These are phyloP conservation scores for Penicillium griseofulvum DNA, from an alignment of 2,329 filamentous ascomycete species.

Conservation along the genomic window DNA sequence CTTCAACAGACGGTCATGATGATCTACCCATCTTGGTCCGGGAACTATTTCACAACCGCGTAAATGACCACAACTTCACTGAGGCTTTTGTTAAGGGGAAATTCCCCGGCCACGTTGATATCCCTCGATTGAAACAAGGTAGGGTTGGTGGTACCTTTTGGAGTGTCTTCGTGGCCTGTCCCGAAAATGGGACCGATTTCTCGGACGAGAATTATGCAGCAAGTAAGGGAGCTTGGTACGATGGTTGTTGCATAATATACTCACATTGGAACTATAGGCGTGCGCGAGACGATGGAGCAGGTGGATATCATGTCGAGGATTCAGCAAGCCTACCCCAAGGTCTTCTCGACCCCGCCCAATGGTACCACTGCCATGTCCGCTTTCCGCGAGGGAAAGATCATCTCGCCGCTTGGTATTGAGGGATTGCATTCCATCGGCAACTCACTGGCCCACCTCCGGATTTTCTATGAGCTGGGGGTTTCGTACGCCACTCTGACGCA, in stretches of 20 bases:
- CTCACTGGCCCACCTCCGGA: slow-evolving; percentile 63
- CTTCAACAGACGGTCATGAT: slow-evolving; percentile 73
- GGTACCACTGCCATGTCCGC: slow-evolving; percentile 61
- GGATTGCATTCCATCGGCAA: slow-evolving; percentile 94
- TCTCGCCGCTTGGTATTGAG: slow-evolving; percentile 78
- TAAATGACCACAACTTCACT: slow-evolving; percentile 73
- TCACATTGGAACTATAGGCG: slow-evolving; percentile 18
- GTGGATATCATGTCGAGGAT: slow-evolving; percentile 38
- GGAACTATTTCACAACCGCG: slow-evolving; percentile 67
- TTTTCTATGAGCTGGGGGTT: slow-evolving; percentile 74
- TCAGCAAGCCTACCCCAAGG: slow-evolving; percentile 32
- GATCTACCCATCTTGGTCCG: slow-evolving; percentile 78
- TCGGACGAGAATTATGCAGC: slow-evolving; percentile 68
- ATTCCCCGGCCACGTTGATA: slow-evolving; percentile 70
- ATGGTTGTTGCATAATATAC: background rate
- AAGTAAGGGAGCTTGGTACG: slow-evolving; percentile 49
- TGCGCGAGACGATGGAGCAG: slow-evolving; percentile 36
- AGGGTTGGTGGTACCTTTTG: slow-evolving; percentile 78
- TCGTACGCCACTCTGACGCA: slow-evolving; percentile 87
- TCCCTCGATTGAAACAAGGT: slow-evolving; percentile 70
- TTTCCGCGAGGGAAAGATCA: slow-evolving; percentile 62
- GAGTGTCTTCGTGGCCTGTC: slow-evolving; percentile 81
- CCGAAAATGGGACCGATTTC: slow-evolving; percentile 68
- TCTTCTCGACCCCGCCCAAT: slow-evolving; percentile 58
- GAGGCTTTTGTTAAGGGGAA: slow-evolving; percentile 69